Percentiles rank a stretch among this genome's conserved stretches.
Conservation (phyloP, 495 filamentous ascomycete species). For the Acidomyces sp. region DNA sequence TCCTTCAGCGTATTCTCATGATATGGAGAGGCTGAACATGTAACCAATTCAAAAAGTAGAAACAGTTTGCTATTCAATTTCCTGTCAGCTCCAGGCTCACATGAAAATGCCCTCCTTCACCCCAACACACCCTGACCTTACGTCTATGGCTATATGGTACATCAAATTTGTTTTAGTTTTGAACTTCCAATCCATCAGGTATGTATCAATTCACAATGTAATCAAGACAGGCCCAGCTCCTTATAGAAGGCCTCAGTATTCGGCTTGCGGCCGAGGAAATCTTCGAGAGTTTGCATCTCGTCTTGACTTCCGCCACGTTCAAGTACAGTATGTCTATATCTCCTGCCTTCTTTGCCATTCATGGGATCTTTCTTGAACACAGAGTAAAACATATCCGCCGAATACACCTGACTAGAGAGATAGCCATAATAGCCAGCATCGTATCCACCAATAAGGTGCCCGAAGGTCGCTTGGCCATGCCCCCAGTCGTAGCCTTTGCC, state of each 20-base stretch:
- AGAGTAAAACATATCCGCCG: conserved; percentile 65
- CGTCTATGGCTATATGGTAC: too few relatives aligned
- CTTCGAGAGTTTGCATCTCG: conserved; percentile 58
- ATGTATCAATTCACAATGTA: too few relatives aligned
- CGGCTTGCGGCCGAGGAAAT: conserved; percentile 61
- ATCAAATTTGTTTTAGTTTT: too few relatives aligned
- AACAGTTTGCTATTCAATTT: too few relatives aligned
- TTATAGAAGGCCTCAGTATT: conserved; percentile 62
- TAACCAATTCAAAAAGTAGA: too few relatives aligned
- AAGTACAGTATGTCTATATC: conserved; percentile 61
- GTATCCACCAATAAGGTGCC: conserved; percentile 60
- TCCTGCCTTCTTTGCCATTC: conserved; percentile 49
- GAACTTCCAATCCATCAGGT: too few relatives aligned
- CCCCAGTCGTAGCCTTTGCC: conserved; percentile 47
- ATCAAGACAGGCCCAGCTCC: conserved; percentile 51
- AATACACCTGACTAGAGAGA: conserved; percentile 54
- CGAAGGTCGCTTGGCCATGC: conserved; percentile 56
- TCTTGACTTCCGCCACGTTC: conserved; percentile 60
- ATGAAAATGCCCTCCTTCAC: too few relatives aligned
- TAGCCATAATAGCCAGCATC: conserved; percentile 68
- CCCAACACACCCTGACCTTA: too few relatives aligned
- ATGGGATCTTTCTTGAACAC: conserved; percentile 64
- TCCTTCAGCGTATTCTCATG: too few relatives aligned
- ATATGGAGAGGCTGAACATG: too few relatives aligned
- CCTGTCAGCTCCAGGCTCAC: too few relatives aligned